Conservation (phyloP, 805 yeast species). For the Zygoascus flipseniorum region DNA sequence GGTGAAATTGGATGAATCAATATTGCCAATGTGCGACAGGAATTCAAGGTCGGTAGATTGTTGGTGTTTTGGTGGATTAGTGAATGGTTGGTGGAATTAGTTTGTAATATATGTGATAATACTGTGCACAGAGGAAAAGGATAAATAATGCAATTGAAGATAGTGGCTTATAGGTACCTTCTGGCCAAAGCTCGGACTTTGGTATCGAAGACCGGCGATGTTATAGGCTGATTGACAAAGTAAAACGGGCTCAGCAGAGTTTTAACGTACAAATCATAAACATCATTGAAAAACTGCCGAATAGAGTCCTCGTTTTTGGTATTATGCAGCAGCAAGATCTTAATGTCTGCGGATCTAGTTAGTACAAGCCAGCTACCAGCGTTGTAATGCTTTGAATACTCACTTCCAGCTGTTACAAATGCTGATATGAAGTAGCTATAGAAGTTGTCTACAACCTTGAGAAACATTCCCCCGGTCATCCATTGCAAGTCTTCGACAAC, state of each 20-base stretch:
- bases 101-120: too few species aligned
- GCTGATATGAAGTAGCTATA: conserved; percentile 79
- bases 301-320: conserved; percentile 60
- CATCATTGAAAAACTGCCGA: conserved; percentile 73
- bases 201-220: conserved; percentile 65
- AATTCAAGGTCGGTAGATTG: too few species aligned
- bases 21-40: too few species aligned
- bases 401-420: conserved; percentile 72
- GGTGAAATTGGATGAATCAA: neutral
- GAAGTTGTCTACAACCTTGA: conserved; percentile 77
- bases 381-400: conserved; percentile 13
- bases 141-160: too few species aligned
- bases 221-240: conserved; percentile 62
- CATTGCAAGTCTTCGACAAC: conserved; percentile 88
- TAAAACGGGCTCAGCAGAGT: conserved; percentile 83
- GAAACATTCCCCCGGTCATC: conserved; percentile 54
- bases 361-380: neutral
- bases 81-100: too few species aligned
- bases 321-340: conserved; percentile 66
- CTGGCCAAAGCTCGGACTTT: conserved; percentile 64
- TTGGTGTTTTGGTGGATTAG: too few species aligned
- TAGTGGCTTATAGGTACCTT: conserved; percentile 48
- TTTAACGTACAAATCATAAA: conserved; percentile 83
- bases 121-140: too few species aligned
- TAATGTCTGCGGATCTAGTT: conserved; percentile 36